Percentiles rank a stretch among this genome's conserved stretches.
Evolutionary conservation across 441 rosid species (phyloP).

Genomic region (Daphne laureola): DNA sequence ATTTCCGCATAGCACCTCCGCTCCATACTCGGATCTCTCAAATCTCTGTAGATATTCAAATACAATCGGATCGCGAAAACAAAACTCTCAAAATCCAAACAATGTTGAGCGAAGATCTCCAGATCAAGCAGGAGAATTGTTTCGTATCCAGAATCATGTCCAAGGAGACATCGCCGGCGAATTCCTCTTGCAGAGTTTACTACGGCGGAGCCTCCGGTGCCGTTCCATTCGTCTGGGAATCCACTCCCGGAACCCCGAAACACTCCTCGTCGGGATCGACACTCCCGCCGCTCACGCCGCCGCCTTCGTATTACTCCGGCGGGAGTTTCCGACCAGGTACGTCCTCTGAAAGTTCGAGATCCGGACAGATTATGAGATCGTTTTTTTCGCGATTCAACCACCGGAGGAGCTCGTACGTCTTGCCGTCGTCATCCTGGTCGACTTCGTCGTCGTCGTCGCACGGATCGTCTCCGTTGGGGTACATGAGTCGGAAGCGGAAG

Average conservation of each 20-base stretch:
- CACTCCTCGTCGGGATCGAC: conserved; percentile 18
- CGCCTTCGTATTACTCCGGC: conserved; percentile 43
- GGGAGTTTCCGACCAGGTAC: too few relatives aligned
- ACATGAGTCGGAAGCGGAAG: conserved; percentile 4
- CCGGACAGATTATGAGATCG: conserved; percentile 7
- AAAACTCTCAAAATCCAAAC: conserved; percentile 7
- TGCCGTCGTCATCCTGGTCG: conserved; percentile 29
- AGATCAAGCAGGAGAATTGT: conserved; percentile 36
- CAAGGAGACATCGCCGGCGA: conserved; percentile 46
- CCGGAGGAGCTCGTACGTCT: conserved; percentile 19
- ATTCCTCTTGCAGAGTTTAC: conserved; percentile 55
- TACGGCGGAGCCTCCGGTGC: conserved; percentile 52
- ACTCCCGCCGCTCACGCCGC: conserved; percentile 59
- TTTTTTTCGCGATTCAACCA: conserved; percentile 16
- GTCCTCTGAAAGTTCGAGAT: not conserved
- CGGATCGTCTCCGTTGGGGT: not conserved
- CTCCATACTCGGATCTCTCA: conserved; percentile 32
- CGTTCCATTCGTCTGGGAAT: conserved; percentile 72
- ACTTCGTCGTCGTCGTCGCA: conserved; percentile 18
- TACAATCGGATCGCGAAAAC: not conserved
- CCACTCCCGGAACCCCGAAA: conserved; percentile 76
- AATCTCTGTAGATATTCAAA: not conserved
- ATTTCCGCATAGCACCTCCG: too few relatives aligned
- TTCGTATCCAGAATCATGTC: conserved; percentile 50
- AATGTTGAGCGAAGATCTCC: conserved; percentile 19